Conservation (phyloP, 805 yeast species). For the Candida montana region DNA sequence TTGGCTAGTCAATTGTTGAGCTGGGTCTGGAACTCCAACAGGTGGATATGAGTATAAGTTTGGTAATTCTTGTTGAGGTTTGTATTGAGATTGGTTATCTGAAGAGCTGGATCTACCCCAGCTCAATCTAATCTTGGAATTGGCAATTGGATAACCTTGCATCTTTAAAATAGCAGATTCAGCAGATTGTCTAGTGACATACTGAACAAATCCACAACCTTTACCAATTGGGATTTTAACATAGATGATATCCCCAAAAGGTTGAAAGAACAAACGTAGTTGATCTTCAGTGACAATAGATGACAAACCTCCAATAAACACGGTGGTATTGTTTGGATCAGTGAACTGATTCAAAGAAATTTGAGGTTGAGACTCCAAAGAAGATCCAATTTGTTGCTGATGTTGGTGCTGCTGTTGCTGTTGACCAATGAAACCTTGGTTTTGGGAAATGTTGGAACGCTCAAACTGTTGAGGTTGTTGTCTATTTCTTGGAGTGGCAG, state of each 20-base stretch:
- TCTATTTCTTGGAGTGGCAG: constrained; percentile 52
- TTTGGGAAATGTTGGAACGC: constrained; percentile 12
- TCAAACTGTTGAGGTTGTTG: constrained; percentile 15
- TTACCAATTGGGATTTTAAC: constrained; percentile 70
- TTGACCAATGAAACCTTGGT: constrained; percentile 4
- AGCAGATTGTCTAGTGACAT: constrained; percentile 69
- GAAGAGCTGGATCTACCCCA: constrained; percentile 68
- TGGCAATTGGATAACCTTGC: constrained; percentile 89
- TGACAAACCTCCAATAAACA: constrained; percentile 63
- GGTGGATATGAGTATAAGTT: constrained; percentile 18
- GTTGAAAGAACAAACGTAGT: constrained; percentile 50
- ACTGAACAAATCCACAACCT: constrained; percentile 88
- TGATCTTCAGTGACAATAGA: constrained; percentile 55
- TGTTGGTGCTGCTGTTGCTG: constrained; percentile 16
- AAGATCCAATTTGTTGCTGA: constrained; percentile 17
- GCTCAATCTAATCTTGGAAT: constrained; percentile 72
- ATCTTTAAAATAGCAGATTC: constrained; percentile 79
- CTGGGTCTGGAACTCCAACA: neutral
- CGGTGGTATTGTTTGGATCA: constrained; percentile 78
- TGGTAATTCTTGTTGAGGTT: constrained; percentile 23
- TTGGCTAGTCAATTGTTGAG: too few relatives aligned
- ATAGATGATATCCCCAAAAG: constrained; percentile 72
- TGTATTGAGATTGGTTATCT: constrained; percentile 14
- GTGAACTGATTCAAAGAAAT: constrained; percentile 60
- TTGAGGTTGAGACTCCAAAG: constrained; percentile 37